Conservation (phyloP, 805 yeast genomes). For the Trichomonascus vanleenenianus region DNA sequence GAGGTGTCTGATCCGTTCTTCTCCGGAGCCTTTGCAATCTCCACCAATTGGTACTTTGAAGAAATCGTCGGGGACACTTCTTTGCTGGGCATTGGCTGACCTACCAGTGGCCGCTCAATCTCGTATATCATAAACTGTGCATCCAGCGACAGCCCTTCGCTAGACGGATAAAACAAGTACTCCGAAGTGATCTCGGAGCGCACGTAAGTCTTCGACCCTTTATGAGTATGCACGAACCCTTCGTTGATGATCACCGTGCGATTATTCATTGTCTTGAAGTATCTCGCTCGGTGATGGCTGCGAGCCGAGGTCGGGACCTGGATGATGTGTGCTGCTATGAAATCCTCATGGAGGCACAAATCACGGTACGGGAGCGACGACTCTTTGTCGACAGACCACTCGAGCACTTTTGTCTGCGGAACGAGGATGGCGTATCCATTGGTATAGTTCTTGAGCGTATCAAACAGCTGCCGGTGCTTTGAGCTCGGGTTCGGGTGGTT, state of each 20-base stretch:
- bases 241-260: conserved; percentile 50
- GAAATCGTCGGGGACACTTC: conserved; percentile 16
- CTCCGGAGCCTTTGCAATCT: neutral
- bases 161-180: conserved; percentile 46
- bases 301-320: conserved; percentile 26
- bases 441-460: conserved; percentile 32
- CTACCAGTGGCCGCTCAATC: conserved; percentile 50
- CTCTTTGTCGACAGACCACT: conserved; percentile 33
- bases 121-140: conserved; percentile 47
- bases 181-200: conserved; percentile 38
- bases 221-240: conserved; percentile 46
- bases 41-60: conserved; percentile 5
- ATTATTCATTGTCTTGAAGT: conserved; percentile 24
- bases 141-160: conserved; percentile 52
- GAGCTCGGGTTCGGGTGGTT: conserved; percentile 47
- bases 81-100: conserved; percentile 27
- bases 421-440: conserved; percentile 52
- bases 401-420: conserved; percentile 48
- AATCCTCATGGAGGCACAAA: conserved; percentile 50
- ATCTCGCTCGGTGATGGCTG: conserved; percentile 18
- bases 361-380: conserved; percentile 38
- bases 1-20: neutral
- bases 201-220: conserved; percentile 46
- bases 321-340: conserved; percentile 56
- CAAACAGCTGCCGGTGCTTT: conserved; percentile 14